Evolutionary conservation across 2,329 filamentous ascomycete genomes (phyloP).

Genomic region (Colletotrichum sp.): DNA sequence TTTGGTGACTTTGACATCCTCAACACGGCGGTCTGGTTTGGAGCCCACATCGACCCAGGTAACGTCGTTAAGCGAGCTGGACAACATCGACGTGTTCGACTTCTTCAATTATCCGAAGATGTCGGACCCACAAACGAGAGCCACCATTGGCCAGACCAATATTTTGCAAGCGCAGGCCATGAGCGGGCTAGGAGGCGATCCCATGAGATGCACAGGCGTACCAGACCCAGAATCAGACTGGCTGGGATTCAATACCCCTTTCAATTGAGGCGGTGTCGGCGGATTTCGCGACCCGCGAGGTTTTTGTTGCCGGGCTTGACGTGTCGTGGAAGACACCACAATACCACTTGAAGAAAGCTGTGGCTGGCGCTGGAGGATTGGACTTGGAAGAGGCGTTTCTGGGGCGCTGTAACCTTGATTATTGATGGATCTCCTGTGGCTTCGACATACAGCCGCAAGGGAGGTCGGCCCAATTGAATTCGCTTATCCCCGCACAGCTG

Average conservation of each 20-base stretch:
- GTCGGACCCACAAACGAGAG: conserved; percentile 18
- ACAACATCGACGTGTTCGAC: conserved; percentile 49
- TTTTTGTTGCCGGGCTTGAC: neutral
- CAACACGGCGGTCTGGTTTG: conserved; percentile 38
- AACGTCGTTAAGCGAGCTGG: conserved; percentile 43
- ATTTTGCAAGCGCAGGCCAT: conserved; percentile 26
- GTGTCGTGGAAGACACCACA: neutral
- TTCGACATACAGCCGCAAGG: conserved; percentile 10
- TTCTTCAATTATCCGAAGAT: conserved; percentile 49
- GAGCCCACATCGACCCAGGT: conserved; percentile 43
- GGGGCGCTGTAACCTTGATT: conserved; percentile 8
- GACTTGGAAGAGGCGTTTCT: conserved; percentile 8
- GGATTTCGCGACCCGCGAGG: neutral
- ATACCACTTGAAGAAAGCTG: neutral
- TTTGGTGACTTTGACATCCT: conserved; percentile 39
- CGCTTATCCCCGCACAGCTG: conserved; percentile 18
- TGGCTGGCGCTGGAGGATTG: conserved; percentile 2
- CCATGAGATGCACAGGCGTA: conserved; percentile 25
- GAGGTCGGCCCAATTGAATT: conserved; percentile 11
- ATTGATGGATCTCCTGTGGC: conserved; percentile 16
- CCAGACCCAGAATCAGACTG: conserved; percentile 37
- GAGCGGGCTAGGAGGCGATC: conserved; percentile 24
- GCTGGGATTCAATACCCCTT: conserved; percentile 25
- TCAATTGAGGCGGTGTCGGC: neutral
- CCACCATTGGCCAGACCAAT: conserved; percentile 26